Evolutionary conservation across 148 eudicot genomes (phyloP), one percentile per base, ranked within the genome.

Genomic region (Rhododendron ferrugineum): DNA sequence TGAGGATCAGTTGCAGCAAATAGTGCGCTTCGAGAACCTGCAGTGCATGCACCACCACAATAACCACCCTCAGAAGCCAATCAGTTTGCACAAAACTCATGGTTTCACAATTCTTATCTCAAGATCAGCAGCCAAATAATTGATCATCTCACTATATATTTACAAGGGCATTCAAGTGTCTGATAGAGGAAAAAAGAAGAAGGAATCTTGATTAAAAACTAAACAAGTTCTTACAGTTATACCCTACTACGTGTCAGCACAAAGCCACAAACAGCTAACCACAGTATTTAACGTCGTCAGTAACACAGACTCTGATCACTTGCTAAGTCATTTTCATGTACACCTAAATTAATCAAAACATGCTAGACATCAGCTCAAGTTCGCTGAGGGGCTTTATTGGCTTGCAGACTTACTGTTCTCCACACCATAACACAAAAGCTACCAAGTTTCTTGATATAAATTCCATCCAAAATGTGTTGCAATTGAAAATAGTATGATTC

Each of bases 1-100:
- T 97, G 99, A 58, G 99, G 98, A 87, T 97, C 99, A 18, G 96
- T 97, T 30, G 98, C 98, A 56, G 98, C 98, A 89, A 97, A 97
- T 28, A 97, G 95, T 37, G 99, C 86, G 82, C 98, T 97, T 92
- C 99, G 90, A 62, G 98, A 91, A 74, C 99, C 99, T 97, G 91
- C 81, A 86, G 76, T 22, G 42, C 66, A 79, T 70, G 20, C 75
- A 70, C 79, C 73, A 60, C 11, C 26, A 84, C 9, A 36, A 73
- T 20, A 23, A 78, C 22, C 40, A 30, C 22, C 26, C 81, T 78
- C 26, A 46, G 81, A 26, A 22, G 34, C 3, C 34, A 78, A 46
- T 78, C 15, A 77, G 30, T 46, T 44, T n/a, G 30, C 80, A 40
- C 40, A 2, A 42, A 8, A 23, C 49, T 40, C 50, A 40, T 40